Conservation (phyloP, 140 eudicot genomes). For the Flaveria floridana region DNA sequence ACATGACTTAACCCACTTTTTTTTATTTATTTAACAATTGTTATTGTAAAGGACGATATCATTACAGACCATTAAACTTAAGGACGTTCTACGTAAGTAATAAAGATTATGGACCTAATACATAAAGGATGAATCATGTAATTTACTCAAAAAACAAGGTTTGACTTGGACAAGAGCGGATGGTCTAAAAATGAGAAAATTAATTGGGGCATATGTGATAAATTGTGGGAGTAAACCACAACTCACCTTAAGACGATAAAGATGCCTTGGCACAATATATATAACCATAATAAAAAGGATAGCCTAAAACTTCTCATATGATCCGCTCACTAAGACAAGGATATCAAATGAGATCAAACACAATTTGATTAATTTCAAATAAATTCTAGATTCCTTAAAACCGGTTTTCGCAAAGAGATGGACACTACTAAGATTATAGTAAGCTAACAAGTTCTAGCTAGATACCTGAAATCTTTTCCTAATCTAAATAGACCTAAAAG, state of each 20-base stretch:
- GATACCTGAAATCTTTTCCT: too few species aligned
- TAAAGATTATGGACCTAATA: too few species aligned
- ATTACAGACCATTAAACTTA: too few species aligned
- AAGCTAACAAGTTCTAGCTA: constrained; percentile 10
- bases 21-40: too few species aligned
- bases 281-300: constrained; percentile 10
- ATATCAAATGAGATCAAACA: neutral
- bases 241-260: neutral
- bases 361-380: neutral
- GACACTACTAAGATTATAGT: constrained; percentile 10
- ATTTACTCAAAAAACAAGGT: neutral
- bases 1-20: too few species aligned
- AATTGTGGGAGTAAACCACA: constrained; percentile 12
- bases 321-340: neutral
- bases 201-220: neutral
- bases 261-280: constrained; percentile 11
- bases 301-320: constrained; percentile 10
- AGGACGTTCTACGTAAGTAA: too few species aligned
- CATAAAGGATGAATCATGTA: too few species aligned
- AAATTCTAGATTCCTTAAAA: constrained; percentile 7
- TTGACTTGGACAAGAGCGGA: neutral
- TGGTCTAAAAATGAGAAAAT: neutral
- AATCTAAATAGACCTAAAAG: neutral
- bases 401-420: neutral
- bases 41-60: too few species aligned